Base-by-base conservation (phyloP, 1,284 basidiomycete species). In the Apiotrichum gamsii region DNA sequence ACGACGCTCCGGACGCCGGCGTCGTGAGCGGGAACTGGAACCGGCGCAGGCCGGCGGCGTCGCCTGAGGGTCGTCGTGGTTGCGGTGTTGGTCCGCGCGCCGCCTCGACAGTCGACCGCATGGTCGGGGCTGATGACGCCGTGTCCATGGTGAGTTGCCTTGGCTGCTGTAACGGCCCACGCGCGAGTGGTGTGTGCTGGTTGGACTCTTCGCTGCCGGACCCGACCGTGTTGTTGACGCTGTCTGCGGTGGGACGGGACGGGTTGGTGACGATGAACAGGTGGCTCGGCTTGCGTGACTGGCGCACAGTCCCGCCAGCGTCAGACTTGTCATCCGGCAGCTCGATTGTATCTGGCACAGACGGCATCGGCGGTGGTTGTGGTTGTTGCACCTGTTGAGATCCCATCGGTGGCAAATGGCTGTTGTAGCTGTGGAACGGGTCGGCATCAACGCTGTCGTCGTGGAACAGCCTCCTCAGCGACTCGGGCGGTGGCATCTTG, bases 391-490 rank as follows among this genome's bases (percentile, higher is more conserved):
- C n/a, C n/a, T n/a, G n/a, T n/a, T n/a, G n/a, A n/a, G n/a, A n/a
- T n/a, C n/a, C n/a, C n/a, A n/a, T n/a, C n/a, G n/a, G n/a, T n/a
- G n/a, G n/a, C n/a, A n/a, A n/a, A n/a, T n/a, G n/a, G n/a, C n/a
- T n/a, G 31, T 15, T 32, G 31, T 16, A 32, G 31, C 31, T 15
- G 31, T 64, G 59, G 57, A 71, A 71, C 11, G 68, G 67, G 43
- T 71, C 68, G 2, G 66, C 58, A 21, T 64, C 62, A 14, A 56
- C 43, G 1, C 65, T 64, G 60, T 69, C 70, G 49, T 70, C 66
- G 40, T 72, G 70, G 57, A 73, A 74, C 0, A 74, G 58, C 0
- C 69, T 62, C 0, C 71, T 65, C 1, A 74, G 52, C 0, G 69
- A 71, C 41, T 71, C 67, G 5, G 72, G 72, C 1, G 71, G 47